Evolutionary conservation across 1,284 basidiomycete genomes (phyloP).

Genomic region (Ceratobasidium theobromae): DNA sequence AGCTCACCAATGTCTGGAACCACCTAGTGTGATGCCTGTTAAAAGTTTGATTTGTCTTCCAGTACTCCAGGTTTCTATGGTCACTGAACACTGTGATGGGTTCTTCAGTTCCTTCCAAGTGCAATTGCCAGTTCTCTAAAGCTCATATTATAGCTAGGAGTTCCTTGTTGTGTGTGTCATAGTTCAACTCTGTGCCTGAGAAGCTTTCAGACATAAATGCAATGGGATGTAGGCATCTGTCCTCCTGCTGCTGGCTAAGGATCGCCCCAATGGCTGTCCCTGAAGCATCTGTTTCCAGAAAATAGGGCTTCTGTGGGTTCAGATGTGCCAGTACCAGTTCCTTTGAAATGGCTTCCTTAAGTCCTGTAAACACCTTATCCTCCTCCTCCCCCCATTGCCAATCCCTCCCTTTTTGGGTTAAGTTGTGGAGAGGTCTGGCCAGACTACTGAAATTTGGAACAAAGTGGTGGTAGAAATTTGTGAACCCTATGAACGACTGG

Average conservation of each 20-base stretch:
- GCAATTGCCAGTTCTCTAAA: neutral
- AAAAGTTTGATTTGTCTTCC: neutral
- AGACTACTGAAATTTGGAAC: constrained; percentile 40
- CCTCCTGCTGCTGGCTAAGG: neutral
- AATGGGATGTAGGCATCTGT: neutral
- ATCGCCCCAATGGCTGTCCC: neutral
- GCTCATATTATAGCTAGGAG: neutral
- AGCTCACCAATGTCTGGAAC: constrained; percentile 35
- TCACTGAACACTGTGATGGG: neutral
- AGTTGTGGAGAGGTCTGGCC: constrained; percentile 38
- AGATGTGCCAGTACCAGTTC: neutral
- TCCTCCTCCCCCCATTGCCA: neutral
- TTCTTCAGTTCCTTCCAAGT: neutral
- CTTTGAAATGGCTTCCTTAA: neutral
- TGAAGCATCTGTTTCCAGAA: too few relatives aligned
- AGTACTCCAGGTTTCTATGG: constrained; percentile 1
- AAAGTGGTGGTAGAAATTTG: too few relatives aligned
- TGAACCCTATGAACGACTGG: too few relatives aligned
- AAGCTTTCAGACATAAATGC: neutral
- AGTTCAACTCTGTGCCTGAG: neutral
- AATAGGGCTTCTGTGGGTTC: neutral
- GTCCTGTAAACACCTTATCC: neutral
- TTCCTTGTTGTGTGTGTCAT: neutral
- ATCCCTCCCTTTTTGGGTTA: constrained; percentile 35
- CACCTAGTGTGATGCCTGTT: constrained; percentile 39